phyloP scores from a whole-genome alignment of 169 alveolate species.

The Eimeria necatrix region DNA sequence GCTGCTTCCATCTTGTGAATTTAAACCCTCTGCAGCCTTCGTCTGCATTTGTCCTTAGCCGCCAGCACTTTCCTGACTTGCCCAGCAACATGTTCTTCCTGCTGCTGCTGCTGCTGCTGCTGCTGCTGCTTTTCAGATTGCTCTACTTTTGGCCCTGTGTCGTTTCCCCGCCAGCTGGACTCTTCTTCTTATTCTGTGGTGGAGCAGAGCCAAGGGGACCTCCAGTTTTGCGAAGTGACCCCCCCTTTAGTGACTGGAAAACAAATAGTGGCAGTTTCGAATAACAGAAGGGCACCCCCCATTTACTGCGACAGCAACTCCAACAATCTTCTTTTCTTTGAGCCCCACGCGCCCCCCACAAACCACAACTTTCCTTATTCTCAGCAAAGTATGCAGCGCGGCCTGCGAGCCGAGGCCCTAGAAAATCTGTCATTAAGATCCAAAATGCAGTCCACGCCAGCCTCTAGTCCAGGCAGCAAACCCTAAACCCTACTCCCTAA shows the following conservation, averaged over 20 bases:
- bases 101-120: not conserved
- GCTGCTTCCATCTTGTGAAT: no score
- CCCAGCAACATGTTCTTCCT: no score
- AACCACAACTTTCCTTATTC: not conserved
- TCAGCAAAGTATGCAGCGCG: slow-evolving; percentile 19
- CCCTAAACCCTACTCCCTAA: no score
- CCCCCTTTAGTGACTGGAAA: slow-evolving; percentile 58
- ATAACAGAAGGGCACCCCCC: not conserved
- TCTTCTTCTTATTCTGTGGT: not conserved
- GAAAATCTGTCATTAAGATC: no score
- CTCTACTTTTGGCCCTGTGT: slow-evolving; percentile 17
- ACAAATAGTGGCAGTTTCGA: slow-evolving; percentile 45
- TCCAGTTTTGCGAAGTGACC: slow-evolving; percentile 49
- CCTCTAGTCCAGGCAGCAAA: no score
- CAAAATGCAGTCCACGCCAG: no score
- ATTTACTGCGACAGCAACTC: slow-evolving; percentile 32
- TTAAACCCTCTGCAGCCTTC: no score
- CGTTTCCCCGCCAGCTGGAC: slow-evolving; percentile 55
- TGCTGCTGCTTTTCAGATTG: slow-evolving; percentile 20
- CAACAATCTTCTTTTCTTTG: not conserved
- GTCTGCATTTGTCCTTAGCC: no score
- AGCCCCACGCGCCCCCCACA: not conserved
- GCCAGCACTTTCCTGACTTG: no score
- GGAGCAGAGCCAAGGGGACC: slow-evolving; percentile 1
- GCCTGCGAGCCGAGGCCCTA: no score